phyloP scores from a whole-genome alignment of 495 filamentous ascomycete genomes.

The Neurospora sp. region DNA sequence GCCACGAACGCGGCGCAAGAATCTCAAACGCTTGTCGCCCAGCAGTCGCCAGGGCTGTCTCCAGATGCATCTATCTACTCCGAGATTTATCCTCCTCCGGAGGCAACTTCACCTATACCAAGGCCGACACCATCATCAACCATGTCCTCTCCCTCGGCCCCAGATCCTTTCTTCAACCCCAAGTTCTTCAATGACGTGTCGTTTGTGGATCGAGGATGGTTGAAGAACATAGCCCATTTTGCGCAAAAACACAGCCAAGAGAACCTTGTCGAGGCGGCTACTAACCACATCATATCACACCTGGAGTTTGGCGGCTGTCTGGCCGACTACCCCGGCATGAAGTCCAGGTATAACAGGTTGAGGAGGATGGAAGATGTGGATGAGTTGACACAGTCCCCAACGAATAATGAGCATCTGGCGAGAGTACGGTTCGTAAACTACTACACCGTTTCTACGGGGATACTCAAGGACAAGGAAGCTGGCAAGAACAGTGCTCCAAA shows the following conservation, averaged over 20 bases:
- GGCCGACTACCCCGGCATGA: slow-evolving; percentile 63
- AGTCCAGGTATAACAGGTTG: slow-evolving; percentile 55
- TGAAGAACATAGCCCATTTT: slow-evolving; percentile 63
- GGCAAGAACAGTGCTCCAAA: not conserved
- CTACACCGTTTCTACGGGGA: slow-evolving; percentile 74
- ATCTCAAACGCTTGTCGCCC: not conserved
- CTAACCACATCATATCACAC: slow-evolving; percentile 66
- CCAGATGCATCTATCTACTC: slow-evolving; percentile 28
- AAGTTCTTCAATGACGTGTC: slow-evolving; percentile 62
- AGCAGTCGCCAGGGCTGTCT: slow-evolving; percentile 13
- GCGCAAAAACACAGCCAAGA: slow-evolving; percentile 64
- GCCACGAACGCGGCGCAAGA: slow-evolving; percentile 9
- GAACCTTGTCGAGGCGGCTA: slow-evolving; percentile 56
- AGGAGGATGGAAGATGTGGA: slow-evolving; percentile 60
- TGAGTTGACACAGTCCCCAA: slow-evolving; percentile 17
- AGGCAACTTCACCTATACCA: slow-evolving; percentile 12
- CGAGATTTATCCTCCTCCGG: slow-evolving; percentile 20
- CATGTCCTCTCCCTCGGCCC: slow-evolving; percentile 1
- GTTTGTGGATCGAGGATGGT: slow-evolving; percentile 52
- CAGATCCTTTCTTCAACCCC: slow-evolving; percentile 62
- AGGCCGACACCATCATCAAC: slow-evolving; percentile 10
- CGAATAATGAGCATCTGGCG: not conserved
- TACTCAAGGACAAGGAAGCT: slow-evolving; percentile 33
- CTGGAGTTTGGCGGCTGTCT: slow-evolving; percentile 74
- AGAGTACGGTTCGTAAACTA: slow-evolving; percentile 79